Percentiles rank a stretch among this genome's conserved stretches.
Evolutionary conservation across 441 rosid genomes (phyloP).

Genomic region (Capsella rubella): DNA sequence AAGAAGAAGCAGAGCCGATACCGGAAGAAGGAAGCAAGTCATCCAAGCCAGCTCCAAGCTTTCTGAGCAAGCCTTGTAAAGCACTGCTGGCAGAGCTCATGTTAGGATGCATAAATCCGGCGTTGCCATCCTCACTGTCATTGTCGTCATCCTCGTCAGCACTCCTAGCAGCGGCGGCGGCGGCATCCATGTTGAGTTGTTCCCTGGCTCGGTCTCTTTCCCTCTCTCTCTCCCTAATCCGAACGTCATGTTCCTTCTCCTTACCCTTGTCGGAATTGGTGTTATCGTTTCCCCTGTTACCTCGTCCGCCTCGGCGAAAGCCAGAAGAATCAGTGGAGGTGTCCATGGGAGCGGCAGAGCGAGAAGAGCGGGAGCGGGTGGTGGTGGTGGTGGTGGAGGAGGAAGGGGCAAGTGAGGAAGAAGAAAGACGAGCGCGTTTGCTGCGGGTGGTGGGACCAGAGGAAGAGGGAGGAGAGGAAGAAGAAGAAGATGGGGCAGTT

Average conservation of each 20-base stretch:
- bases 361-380: constrained; percentile 46
- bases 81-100: constrained; percentile 97
- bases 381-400: constrained; percentile 25
- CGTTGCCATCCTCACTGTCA: constrained; percentile 84
- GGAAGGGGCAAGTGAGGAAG: constrained; percentile 44
- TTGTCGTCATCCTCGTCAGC: constrained; percentile 73
- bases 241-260: constrained; percentile 88
- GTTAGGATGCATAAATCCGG: constrained; percentile 83
- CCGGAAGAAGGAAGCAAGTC: constrained; percentile 87
- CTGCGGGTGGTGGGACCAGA: constrained; percentile 83
- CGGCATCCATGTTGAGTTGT: constrained; percentile 66
- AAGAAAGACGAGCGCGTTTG: constrained; percentile 75
- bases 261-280: constrained; percentile 83
- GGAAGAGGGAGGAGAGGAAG: constrained; percentile 51
- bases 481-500: constrained; percentile 88
- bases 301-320: constrained; percentile 72
- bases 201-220: constrained; percentile 57
- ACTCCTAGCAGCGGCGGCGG: constrained; percentile 42
- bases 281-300: constrained; percentile 48
- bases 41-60: constrained; percentile 97
- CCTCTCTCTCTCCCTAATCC: constrained; percentile 62
- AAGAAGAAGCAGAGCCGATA: constrained; percentile 81
- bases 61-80: constrained; percentile 86
- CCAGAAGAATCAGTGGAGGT: constrained; percentile 72
- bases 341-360: constrained; percentile 65